Conservation (phyloP, 177 flowering plant species). For the Vitis hybrid region DNA sequence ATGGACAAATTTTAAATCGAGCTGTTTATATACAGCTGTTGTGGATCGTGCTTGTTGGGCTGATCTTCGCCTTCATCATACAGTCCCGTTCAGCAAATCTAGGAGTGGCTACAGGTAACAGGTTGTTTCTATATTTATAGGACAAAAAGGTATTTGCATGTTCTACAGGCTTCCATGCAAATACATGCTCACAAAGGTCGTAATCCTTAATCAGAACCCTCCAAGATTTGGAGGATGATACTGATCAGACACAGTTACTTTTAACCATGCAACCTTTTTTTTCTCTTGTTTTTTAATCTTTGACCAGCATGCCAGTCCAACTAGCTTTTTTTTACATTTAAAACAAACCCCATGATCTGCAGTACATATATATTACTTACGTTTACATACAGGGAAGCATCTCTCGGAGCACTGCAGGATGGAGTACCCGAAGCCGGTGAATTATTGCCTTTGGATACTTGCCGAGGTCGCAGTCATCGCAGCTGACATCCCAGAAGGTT, state of each 20-base stretch:
- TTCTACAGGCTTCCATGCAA: too few relatives aligned
- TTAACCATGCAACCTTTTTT: too few relatives aligned
- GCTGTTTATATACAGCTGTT: background rate
- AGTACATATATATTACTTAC: background rate
- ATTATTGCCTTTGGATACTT: slow-evolving; percentile 17
- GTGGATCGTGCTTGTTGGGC: slow-evolving; percentile 19
- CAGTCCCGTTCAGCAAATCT: slow-evolving; percentile 16
- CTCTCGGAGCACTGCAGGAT: slow-evolving; percentile 10
- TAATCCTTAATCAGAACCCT: too few relatives aligned
- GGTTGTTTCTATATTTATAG: slow-evolving; percentile 1
- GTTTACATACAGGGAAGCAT: slow-evolving; percentile 12
- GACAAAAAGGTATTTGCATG: background rate
- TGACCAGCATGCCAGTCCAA: too few relatives aligned
- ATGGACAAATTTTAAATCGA: too few relatives aligned
- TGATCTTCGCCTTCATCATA: slow-evolving; percentile 20
- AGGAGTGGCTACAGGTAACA: slow-evolving; percentile 5
- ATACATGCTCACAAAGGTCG: too few relatives aligned
- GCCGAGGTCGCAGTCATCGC: slow-evolving; percentile 18
- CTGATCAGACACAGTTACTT: too few relatives aligned
- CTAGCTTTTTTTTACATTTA: too few relatives aligned
- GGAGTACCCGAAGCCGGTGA: slow-evolving; percentile 15
- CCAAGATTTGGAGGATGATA: too few relatives aligned
- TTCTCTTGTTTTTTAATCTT: too few relatives aligned
- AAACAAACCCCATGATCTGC: too few relatives aligned
- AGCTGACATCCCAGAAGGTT: slow-evolving; percentile 21